Conservation (phyloP, 2,329 filamentous ascomycete genomes). For the Arthroderma sp. region DNA sequence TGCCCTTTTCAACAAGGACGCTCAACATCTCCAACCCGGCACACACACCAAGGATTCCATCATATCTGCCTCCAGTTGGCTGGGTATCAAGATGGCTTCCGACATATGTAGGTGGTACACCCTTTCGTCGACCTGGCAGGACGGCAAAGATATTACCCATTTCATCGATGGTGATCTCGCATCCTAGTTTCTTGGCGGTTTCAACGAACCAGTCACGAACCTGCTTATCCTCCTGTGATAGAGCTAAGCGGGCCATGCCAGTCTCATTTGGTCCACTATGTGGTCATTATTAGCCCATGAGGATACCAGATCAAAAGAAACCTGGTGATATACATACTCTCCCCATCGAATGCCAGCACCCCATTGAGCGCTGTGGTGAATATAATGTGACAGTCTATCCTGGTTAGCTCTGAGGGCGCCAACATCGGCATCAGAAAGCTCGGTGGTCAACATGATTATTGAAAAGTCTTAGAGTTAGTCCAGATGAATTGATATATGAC, state of each 20-base stretch:
- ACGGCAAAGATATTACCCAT: constrained; percentile 76
- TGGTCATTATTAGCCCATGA: background rate
- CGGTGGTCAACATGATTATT: constrained; percentile 24
- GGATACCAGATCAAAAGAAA: background rate
- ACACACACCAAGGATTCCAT: constrained; percentile 59
- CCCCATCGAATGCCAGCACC: constrained; percentile 55
- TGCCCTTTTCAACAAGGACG: constrained; percentile 51
- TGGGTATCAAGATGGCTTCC: constrained; percentile 36
- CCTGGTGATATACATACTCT: constrained; percentile 36
- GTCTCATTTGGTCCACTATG: constrained; percentile 43
- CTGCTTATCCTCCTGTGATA: constrained; percentile 58
- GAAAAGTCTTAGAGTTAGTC: too few species aligned
- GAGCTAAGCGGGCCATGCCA: constrained; percentile 62
- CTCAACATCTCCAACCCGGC: constrained; percentile 61
- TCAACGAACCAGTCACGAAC: constrained; percentile 64
- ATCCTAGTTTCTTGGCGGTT: constrained; percentile 50
- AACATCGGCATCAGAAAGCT: constrained; percentile 39
- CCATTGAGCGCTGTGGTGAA: constrained; percentile 56
- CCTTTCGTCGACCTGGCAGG: constrained; percentile 45
- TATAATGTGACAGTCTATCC: constrained; percentile 46
- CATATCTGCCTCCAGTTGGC: constrained; percentile 29
- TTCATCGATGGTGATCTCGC: constrained; percentile 53
- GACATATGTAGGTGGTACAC: constrained; percentile 43
- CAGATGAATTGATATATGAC: too few species aligned
- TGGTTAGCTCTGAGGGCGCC: constrained; percentile 44